phyloP scores from a whole-genome alignment of 257 asterid species.

The Echites panduratus region DNA sequence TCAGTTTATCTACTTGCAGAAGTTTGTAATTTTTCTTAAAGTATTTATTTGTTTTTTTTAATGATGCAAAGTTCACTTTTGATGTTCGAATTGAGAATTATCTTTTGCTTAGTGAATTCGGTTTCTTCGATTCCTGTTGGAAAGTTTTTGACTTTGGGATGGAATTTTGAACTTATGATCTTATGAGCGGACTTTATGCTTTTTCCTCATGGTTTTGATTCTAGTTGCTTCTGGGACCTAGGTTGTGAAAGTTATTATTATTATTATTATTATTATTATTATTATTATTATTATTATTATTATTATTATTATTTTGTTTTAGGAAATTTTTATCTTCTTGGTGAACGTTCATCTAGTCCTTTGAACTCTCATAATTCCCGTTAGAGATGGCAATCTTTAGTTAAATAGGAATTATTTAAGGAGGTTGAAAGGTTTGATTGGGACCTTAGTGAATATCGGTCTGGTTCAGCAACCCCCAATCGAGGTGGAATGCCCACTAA shows the following conservation, averaged over 20 bases:
- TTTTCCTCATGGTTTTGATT: not conserved
- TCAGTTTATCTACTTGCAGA: too few relatives aligned
- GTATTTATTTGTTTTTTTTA: not conserved
- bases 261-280: too few relatives aligned
- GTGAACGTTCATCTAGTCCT: not conserved
- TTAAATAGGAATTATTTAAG: slow-evolving; percentile 7
- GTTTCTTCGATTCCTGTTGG: not conserved
- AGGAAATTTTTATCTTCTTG: slow-evolving; percentile 2
- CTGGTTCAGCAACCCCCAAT: slow-evolving; percentile 52
- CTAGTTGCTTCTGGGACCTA: not conserved
- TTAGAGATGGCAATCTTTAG: not conserved
- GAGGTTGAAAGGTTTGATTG: slow-evolving; percentile 25
- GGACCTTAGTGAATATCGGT: slow-evolving; percentile 27
- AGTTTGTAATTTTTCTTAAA: not conserved
- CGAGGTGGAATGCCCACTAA: slow-evolving; percentile 72
- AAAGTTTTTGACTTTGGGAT: not conserved
- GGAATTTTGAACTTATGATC: not conserved
- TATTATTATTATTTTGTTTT: slow-evolving; percentile 3
- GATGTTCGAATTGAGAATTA: not conserved
- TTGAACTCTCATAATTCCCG: not conserved
- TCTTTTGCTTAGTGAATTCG: not conserved
- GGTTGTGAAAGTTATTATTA: not conserved
- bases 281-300: too few relatives aligned
- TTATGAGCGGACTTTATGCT: not conserved
- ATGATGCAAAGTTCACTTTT: not conserved